phyloP scores from a whole-genome alignment of 2,329 filamentous ascomycete genomes.

The Phialemoniopsis sp. region DNA sequence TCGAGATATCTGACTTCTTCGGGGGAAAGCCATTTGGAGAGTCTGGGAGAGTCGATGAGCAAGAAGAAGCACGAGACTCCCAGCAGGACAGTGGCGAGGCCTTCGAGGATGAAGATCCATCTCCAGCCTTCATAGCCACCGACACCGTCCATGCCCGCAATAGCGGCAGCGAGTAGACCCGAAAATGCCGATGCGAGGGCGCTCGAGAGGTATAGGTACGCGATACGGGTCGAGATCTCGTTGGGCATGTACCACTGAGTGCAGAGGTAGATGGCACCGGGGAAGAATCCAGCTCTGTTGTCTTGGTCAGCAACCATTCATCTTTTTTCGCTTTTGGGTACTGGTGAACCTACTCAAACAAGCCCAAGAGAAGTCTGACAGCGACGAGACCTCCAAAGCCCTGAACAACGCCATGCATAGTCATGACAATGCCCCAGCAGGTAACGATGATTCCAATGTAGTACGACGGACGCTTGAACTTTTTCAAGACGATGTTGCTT shows the following conservation, averaged over 20 bases:
- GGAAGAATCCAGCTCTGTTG: slow-evolving; percentile 20
- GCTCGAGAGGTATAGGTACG: neutral
- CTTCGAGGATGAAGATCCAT: slow-evolving; percentile 44
- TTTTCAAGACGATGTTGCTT: slow-evolving; percentile 63
- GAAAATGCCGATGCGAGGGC: neutral
- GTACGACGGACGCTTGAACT: slow-evolving; percentile 51
- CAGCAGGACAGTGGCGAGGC: slow-evolving; percentile 28
- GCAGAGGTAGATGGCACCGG: slow-evolving; percentile 19
- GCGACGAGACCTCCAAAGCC: slow-evolving; percentile 20
- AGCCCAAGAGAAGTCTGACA: slow-evolving; percentile 22
- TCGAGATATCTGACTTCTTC: slow-evolving; percentile 27
- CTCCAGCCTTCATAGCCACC: slow-evolving; percentile 8
- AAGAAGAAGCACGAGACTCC: slow-evolving; percentile 36
- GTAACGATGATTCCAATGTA: slow-evolving; percentile 65
- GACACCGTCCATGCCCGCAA: neutral
- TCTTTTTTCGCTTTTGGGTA: no score
- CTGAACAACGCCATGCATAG: slow-evolving; percentile 16
- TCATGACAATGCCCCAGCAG: slow-evolving; percentile 27
- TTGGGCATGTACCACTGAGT: slow-evolving; percentile 22
- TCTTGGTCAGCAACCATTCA: no score
- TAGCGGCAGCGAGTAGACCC: slow-evolving; percentile 1
- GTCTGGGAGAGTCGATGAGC: slow-evolving; percentile 32
- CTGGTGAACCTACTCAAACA: slow-evolving; percentile 17
- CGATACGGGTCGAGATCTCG: slow-evolving; percentile 10
- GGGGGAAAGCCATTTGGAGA: slow-evolving; percentile 26